Evolutionary conservation across 495 filamentous ascomycete species (phyloP).

Genomic region (Schizothecium vesticola): DNA sequence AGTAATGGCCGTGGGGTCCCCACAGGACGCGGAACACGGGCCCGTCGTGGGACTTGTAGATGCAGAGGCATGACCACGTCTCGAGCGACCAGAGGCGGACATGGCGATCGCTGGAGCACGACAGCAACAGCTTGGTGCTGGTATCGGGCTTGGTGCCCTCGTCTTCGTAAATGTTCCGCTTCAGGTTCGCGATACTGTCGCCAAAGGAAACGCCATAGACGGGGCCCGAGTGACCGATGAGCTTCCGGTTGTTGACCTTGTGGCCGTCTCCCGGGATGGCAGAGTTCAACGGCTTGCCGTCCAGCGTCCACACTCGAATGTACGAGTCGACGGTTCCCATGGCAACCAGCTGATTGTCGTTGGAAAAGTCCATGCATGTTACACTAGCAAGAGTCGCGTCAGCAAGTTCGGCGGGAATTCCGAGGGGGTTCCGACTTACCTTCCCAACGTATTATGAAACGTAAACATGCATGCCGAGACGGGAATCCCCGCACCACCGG

Average conservation of each 20-base stretch:
- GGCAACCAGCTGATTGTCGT: constrained; percentile 77
- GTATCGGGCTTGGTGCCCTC: constrained; percentile 51
- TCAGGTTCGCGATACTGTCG: constrained; percentile 57
- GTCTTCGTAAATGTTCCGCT: constrained; percentile 38
- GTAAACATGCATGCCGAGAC: constrained; percentile 93
- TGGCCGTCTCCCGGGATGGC: constrained; percentile 31
- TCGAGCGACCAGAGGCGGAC: constrained; percentile 91
- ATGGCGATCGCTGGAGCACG: constrained; percentile 78
- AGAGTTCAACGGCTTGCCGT: constrained; percentile 65
- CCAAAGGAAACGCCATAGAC: constrained; percentile 89
- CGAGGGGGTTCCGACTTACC: constrained; percentile 47
- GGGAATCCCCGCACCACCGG: constrained; percentile 71
- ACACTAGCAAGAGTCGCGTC: constrained; percentile 51
- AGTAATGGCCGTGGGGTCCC: constrained; percentile 95
- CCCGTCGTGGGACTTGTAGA: constrained; percentile 86
- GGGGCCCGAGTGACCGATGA: constrained; percentile 87
- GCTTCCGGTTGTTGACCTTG: constrained; percentile 59
- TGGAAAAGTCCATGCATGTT: constrained; percentile 88
- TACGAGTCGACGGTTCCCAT: constrained; percentile 88
- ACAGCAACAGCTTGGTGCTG: constrained; percentile 70
- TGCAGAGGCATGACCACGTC: constrained; percentile 78
- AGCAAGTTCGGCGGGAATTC: neutral
- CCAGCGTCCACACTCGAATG: constrained; percentile 85
- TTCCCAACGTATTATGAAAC: constrained; percentile 90
- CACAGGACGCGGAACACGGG: constrained; percentile 84